A percentile compares a stretch with the other conserved stretches of the same genome.
Conservation (phyloP, 2,329 filamentous ascomycete species). For the Sphaerulina vaccinii region DNA sequence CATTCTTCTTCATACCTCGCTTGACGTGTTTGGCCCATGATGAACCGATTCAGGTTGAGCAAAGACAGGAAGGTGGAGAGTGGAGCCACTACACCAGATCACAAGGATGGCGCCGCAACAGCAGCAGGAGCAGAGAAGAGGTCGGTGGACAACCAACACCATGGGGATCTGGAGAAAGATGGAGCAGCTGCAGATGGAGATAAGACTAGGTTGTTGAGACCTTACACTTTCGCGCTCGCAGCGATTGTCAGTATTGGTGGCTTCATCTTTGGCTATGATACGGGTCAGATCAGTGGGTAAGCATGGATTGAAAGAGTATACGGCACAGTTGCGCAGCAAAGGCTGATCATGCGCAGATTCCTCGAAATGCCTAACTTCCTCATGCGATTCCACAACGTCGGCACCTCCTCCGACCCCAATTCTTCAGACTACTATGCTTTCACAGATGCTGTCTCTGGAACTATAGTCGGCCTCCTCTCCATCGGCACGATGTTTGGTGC, state of each 20-base stretch:
- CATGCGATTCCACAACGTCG: slow-evolving; percentile 46
- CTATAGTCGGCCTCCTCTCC: slow-evolving; percentile 61
- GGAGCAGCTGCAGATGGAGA: slow-evolving; percentile 28
- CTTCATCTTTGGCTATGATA: slow-evolving; percentile 42
- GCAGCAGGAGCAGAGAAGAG: slow-evolving; percentile 11
- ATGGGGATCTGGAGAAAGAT: slow-evolving; percentile 19
- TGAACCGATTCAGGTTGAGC: slow-evolving; percentile 4
- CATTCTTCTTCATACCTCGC: not conserved
- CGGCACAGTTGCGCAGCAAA: slow-evolving; percentile 48
- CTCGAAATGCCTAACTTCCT: slow-evolving; percentile 60
- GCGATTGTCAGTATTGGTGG: slow-evolving; percentile 40
- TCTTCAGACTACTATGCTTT: slow-evolving; percentile 46
- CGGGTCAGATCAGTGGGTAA: slow-evolving; percentile 22
- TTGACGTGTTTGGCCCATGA: not conserved
- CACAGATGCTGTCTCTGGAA: slow-evolving; percentile 60
- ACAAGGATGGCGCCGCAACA: slow-evolving; percentile 5
- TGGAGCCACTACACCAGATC: not conserved
- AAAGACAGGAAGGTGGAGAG: slow-evolving; percentile 6
- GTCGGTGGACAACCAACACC: slow-evolving; percentile 2
- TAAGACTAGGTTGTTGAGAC: slow-evolving; percentile 28
- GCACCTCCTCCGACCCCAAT: slow-evolving; percentile 37
- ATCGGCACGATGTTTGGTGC: slow-evolving; percentile 61
- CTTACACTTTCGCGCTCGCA: slow-evolving; percentile 36
- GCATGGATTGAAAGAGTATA: slow-evolving; percentile 37
- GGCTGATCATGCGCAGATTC: slow-evolving; percentile 59